A percentile compares a stretch with the other conserved stretches of the same genome.
phyloP scores from a whole-genome alignment of 805 yeast species.

The Danielozyma ontarioensis region DNA sequence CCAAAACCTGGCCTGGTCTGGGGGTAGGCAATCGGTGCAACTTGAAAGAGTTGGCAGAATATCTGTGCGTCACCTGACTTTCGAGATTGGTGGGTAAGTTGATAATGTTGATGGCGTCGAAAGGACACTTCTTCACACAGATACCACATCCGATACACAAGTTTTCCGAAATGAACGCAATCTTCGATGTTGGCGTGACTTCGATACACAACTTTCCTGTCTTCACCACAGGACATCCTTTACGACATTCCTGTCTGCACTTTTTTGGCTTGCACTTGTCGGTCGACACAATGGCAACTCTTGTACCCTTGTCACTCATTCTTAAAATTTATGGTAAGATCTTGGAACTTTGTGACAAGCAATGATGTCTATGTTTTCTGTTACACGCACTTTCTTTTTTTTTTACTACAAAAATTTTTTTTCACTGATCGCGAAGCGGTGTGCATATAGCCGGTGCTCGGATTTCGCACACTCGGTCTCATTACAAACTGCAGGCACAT shows the following conservation, averaged over 20 bases:
- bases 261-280: conserved; percentile 98
- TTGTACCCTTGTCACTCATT: conserved; percentile 45
- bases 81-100: conserved; percentile 95
- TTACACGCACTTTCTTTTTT: background rate
- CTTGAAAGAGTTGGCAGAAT: conserved; percentile 96
- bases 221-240: conserved; percentile 95
- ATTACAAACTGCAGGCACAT: too few relatives aligned
- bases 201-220: conserved; percentile 98
- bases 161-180: conserved; percentile 90
- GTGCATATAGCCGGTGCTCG: too few relatives aligned
- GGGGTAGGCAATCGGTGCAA: conserved; percentile 97
- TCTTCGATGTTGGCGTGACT: conserved; percentile 83
- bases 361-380: background rate
- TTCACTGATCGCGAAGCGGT: background rate
- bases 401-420: too few relatives aligned
- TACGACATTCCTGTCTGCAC: conserved; percentile 97
- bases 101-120: conserved; percentile 93
- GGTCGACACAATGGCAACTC: conserved; percentile 93
- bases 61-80: conserved; percentile 89
- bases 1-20: conserved; percentile 97
- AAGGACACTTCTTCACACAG: conserved; percentile 97
- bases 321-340: background rate
- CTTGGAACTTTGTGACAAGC: too few relatives aligned
- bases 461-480: too few relatives aligned
- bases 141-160: conserved; percentile 99